Percentiles rank a stretch among this genome's conserved stretches.
Evolutionary conservation across 1,139 yeast genomes (phyloP).

Genomic region (Kurtzmaniella quercitrusa): DNA sequence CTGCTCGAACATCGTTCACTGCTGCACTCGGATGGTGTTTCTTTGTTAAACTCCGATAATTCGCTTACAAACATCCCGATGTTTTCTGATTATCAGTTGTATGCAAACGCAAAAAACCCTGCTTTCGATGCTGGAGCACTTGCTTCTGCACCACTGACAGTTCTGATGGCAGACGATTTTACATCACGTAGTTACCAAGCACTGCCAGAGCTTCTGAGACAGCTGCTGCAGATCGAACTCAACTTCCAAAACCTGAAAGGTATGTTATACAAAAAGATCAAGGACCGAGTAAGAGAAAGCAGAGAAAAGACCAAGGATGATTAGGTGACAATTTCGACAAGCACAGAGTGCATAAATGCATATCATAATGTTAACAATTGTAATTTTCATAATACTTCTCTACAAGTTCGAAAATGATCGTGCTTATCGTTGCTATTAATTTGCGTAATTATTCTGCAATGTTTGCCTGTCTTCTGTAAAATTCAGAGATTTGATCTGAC

Average conservation of each 20-base stretch:
- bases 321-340: too few species aligned
- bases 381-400: too few species aligned
- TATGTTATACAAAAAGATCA: slow-evolving; percentile 32
- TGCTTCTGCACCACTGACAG: slow-evolving; percentile 23
- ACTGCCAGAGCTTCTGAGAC: slow-evolving; percentile 15
- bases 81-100: slow-evolving; percentile 45
- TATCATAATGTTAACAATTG: too few species aligned
- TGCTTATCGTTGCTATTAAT: too few species aligned
- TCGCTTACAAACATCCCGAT: slow-evolving; percentile 55
- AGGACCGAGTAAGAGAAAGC: slow-evolving; percentile 31
- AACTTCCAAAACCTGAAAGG: slow-evolving; percentile 22
- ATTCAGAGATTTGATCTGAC: slow-evolving; percentile 85
- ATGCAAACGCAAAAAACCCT: slow-evolving; percentile 29
- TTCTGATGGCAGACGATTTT: slow-evolving; percentile 30
- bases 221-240: slow-evolving; percentile 30
- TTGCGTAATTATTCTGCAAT: slow-evolving; percentile 11
- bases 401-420: too few species aligned
- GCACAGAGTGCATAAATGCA: too few species aligned
- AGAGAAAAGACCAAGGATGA: slow-evolving; percentile 16
- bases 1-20: slow-evolving; percentile 25
- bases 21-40: slow-evolving; percentile 49
- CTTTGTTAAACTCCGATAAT: slow-evolving; percentile 49
- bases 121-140: slow-evolving; percentile 22
- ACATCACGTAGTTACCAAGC: slow-evolving; percentile 9
- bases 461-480: slow-evolving; percentile 73